A percentile compares a stretch with the other conserved stretches of the same genome.
Evolutionary conservation across 2,329 filamentous ascomycete genomes (phyloP).

Genomic region (Drechslera avenae): DNA sequence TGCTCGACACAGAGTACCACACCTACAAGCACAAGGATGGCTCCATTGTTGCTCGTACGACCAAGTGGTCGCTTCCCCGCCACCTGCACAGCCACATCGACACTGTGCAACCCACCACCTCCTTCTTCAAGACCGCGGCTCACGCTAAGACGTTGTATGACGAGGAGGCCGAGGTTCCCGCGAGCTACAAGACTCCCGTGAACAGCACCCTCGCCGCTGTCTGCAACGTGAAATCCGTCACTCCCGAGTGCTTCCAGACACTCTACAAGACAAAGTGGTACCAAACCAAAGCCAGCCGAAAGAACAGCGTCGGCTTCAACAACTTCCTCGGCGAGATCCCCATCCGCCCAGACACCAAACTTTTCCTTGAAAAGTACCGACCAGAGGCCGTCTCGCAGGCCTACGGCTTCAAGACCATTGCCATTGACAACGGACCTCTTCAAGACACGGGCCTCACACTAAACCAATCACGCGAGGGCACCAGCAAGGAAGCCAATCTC

Average conservation of each 20-base stretch:
- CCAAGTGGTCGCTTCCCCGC: constrained; percentile 62
- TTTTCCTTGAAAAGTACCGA: constrained; percentile 62
- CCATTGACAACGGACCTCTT: constrained; percentile 61
- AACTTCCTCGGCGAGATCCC: constrained; percentile 58
- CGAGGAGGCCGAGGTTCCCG: constrained; percentile 28
- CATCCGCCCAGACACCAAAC: constrained; percentile 61
- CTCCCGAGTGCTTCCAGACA: constrained; percentile 59
- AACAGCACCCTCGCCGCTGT: constrained; percentile 45
- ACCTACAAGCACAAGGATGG: constrained; percentile 62
- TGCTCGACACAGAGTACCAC: constrained; percentile 57
- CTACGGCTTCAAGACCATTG: constrained; percentile 62
- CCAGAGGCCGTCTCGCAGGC: constrained; percentile 55
- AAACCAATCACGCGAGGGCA: constrained; percentile 33
- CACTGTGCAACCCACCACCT: constrained; percentile 65
- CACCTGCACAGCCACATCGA: constrained; percentile 65
- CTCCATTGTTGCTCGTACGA: constrained; percentile 57
- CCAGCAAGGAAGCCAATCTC: constrained; percentile 65
- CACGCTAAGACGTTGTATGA: constrained; percentile 34
- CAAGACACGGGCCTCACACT: constrained; percentile 51
- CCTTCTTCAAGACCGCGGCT: constrained; percentile 53
- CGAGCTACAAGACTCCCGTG: constrained; percentile 34
- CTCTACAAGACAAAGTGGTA: constrained; percentile 62
- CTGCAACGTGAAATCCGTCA: constrained; percentile 60
- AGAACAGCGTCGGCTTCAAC: constrained; percentile 55
- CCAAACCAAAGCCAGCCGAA: constrained; percentile 50